phyloP scores from a whole-genome alignment of 1,139 yeast genomes.

The Zygosaccharomyces sapae region DNA sequence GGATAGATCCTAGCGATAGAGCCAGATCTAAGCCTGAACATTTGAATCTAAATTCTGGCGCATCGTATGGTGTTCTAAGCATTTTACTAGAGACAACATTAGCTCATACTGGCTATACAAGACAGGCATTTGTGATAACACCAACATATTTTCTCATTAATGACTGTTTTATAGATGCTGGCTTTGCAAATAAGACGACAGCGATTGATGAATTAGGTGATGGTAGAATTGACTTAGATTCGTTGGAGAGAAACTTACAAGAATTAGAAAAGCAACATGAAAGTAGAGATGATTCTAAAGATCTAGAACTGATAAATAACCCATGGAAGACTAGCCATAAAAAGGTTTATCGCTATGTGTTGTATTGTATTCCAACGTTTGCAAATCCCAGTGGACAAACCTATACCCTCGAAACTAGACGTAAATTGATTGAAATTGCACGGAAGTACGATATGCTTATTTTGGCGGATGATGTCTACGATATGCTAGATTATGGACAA shows the following conservation, averaged over 20 bases:
- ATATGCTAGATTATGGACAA: slow-evolving; percentile 53
- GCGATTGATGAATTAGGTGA: slow-evolving; percentile 57
- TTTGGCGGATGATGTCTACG: slow-evolving; percentile 84
- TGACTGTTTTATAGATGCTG: slow-evolving; percentile 72
- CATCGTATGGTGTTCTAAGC: slow-evolving; percentile 78
- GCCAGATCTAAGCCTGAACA: slow-evolving; percentile 45
- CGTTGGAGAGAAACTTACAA: slow-evolving; percentile 47
- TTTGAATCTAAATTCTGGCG: slow-evolving; percentile 77
- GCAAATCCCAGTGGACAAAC: slow-evolving; percentile 83
- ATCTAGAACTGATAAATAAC: slow-evolving; percentile 39
- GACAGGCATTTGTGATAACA: slow-evolving; percentile 63
- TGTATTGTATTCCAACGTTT: slow-evolving; percentile 79
- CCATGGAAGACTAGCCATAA: slow-evolving; percentile 44
- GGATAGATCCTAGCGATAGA: slow-evolving; percentile 22
- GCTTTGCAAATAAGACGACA: slow-evolving; percentile 61
- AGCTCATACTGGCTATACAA: slow-evolving; percentile 54
- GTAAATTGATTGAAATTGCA: slow-evolving; percentile 61
- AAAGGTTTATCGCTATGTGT: slow-evolving; percentile 63
- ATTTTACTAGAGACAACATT: slow-evolving; percentile 55
- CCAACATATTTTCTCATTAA: slow-evolving; percentile 85
- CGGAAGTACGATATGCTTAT: slow-evolving; percentile 72
- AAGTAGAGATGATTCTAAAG: slow-evolving; percentile 22
- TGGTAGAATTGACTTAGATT: slow-evolving; percentile 54
- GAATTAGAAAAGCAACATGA: slow-evolving; percentile 35
- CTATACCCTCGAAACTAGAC: slow-evolving; percentile 50